phyloP scores from a whole-genome alignment of 1,284 basidiomycete species.

The Irpex rosettiformis region DNA sequence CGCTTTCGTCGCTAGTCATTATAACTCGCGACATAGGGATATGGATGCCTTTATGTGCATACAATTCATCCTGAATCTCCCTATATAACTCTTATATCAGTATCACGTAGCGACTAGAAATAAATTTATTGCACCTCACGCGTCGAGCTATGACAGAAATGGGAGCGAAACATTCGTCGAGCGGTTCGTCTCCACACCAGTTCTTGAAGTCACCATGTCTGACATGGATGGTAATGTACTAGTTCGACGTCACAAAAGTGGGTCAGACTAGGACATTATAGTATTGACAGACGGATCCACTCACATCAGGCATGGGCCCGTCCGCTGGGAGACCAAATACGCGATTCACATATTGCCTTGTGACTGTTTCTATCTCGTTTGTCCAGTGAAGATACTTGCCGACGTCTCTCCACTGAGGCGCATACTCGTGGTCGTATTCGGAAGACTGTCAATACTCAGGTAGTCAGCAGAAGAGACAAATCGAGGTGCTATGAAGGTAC shows the following conservation, averaged over 20 bases:
- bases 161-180: constrained; percentile 59
- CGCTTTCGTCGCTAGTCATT: constrained; percentile 69
- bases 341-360: constrained; percentile 38
- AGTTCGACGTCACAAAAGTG: not conserved
- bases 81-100: constrained; percentile 19
- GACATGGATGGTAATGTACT: constrained; percentile 65
- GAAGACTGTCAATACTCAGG: constrained; percentile 28
- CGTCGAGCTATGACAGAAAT: constrained; percentile 53
- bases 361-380: constrained; percentile 33
- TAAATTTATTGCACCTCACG: constrained; percentile 33
- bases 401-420: constrained; percentile 49
- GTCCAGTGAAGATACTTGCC: constrained; percentile 45
- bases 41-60: constrained; percentile 43
- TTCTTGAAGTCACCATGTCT: constrained; percentile 59
- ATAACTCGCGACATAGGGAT: constrained; percentile 51
- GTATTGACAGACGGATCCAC: constrained; percentile 15
- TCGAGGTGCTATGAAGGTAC: not conserved
- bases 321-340: constrained; percentile 34
- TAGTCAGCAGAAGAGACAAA: constrained; percentile 2
- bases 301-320: constrained; percentile 39
- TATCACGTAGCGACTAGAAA: not conserved
- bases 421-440: constrained; percentile 43
- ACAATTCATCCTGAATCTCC: constrained; percentile 57
- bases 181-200: constrained; percentile 41
- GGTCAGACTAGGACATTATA: constrained; percentile 25